Base-by-base conservation (phyloP, 352 stramenopile genomes). In the Phytophthora ramorum region DNA sequence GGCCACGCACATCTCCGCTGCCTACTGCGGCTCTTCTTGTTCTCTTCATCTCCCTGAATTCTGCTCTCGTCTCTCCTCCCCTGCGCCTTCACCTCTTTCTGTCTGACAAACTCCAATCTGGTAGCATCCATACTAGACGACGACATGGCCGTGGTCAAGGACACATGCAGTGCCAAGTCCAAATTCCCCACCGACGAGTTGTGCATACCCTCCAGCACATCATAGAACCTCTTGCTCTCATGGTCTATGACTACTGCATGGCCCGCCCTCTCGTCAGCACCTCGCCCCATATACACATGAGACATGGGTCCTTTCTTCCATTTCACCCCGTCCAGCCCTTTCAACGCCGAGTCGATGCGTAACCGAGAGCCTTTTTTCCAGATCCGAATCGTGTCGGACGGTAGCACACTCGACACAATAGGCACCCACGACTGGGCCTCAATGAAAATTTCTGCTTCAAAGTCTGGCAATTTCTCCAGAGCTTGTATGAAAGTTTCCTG, bases 371-470 rank as follows among this genome's bases (percentile, higher is more conserved):
- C 83, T 28, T 78, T 79, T 74, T 95, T 95, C 69, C 63, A 82
- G 47, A 95, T 79, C 20, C 71, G 79, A 46, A 92, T 80, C 28
- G 80, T 90, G 61, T 95, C 83, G 4, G 84, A 92, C 8, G 87
- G 87, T 47, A 95, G 63, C 24, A 90, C 84, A 67, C 79, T 89
- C 17, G 87, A 95, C 20, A 95, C 84, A 8, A 90, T 80, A 1
- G 87, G 87, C 35, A 95, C 81, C 87, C 87, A 95, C 61, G 87
- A 95, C 32, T 88, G 84, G 24, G 85, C 78, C 50, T 93, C 84
- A 28, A 93, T 65, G 37, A 90, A 90, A 46, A 95, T 89, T 63
- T 95, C 87, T 8, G 82, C 81, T 41, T 91, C 81, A 73, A 95
- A 95, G 49, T 95, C 84, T 0, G 87, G 84, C 1, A 95, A 63